Evolutionary conservation across 2,329 filamentous ascomycete genomes (phyloP).

Genomic region (Cladophialophora immunda): DNA sequence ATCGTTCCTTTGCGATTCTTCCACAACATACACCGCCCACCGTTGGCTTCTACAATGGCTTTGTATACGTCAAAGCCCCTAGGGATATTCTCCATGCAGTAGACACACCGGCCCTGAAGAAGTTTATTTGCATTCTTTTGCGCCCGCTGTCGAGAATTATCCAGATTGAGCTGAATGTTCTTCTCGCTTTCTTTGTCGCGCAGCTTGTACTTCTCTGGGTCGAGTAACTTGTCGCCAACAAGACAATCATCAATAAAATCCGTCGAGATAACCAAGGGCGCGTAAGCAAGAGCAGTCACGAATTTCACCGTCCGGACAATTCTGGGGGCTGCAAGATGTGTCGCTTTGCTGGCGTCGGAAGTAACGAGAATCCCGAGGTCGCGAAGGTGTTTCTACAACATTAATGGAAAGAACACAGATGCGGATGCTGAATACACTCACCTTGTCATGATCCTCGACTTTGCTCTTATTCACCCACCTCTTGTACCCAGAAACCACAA

Average conservation of each 20-base stretch:
- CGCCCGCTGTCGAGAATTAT: slow-evolving; percentile 74
- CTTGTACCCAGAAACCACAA: slow-evolving; percentile 85
- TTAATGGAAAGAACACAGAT: slow-evolving; percentile 22
- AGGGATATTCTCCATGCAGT: slow-evolving; percentile 80
- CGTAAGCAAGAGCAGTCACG: slow-evolving; percentile 82
- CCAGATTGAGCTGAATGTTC: slow-evolving; percentile 73
- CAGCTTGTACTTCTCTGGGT: slow-evolving; percentile 72
- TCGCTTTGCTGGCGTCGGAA: slow-evolving; percentile 76
- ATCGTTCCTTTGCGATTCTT: slow-evolving; percentile 75
- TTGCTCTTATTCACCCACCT: slow-evolving; percentile 78
- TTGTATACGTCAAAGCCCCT: slow-evolving; percentile 87
- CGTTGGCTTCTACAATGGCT: slow-evolving; percentile 86
- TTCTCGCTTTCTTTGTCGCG: slow-evolving; percentile 77
- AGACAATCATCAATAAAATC: slow-evolving; percentile 82
- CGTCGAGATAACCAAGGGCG: slow-evolving; percentile 78
- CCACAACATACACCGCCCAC: slow-evolving; percentile 82
- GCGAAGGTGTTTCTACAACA: slow-evolving; percentile 75
- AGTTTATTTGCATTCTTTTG: slow-evolving; percentile 79
- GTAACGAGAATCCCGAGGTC: slow-evolving; percentile 83
- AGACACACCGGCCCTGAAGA: slow-evolving; percentile 78
- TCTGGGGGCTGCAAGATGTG: slow-evolving; percentile 85
- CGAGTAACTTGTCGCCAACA: slow-evolving; percentile 70
- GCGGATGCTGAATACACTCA: slow-evolving; percentile 54
- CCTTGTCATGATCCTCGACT: slow-evolving; percentile 82
- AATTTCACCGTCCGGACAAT: slow-evolving; percentile 95